Evolutionary conservation across 352 stramenopile genomes (phyloP).

Genomic region (Phytophthora pluvialis): DNA sequence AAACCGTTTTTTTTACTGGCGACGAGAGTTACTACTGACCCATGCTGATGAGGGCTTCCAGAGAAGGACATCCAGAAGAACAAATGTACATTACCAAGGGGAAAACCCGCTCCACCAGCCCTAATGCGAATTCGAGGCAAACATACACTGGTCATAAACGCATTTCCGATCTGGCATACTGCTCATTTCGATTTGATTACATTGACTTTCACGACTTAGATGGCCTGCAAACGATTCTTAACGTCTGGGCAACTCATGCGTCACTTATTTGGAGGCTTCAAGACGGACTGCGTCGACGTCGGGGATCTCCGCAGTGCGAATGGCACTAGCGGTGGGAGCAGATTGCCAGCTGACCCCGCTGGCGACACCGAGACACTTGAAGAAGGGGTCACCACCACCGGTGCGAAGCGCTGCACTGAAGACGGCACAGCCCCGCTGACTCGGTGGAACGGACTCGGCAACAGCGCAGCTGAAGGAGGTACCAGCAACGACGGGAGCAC

Average conservation of each 20-base stretch:
- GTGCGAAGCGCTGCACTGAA: slow-evolving; percentile 11
- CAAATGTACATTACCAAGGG: too few species aligned
- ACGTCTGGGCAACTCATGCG: neutral
- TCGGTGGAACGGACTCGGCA: slow-evolving; percentile 13
- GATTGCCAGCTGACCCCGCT: slow-evolving; percentile 7
- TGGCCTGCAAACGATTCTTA: too few species aligned
- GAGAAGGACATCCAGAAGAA: too few species aligned
- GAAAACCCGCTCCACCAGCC: too few species aligned
- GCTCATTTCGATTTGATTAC: too few species aligned
- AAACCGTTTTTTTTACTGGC: too few species aligned
- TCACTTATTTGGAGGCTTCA: slow-evolving; percentile 26
- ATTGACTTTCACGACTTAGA: too few species aligned
- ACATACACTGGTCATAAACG: too few species aligned
- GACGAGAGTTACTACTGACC: too few species aligned
- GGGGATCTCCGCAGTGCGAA: slow-evolving; percentile 13
- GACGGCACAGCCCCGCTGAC: slow-evolving; percentile 9
- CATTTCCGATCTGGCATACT: too few species aligned
- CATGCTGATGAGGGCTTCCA: too few species aligned
- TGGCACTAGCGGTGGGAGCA: slow-evolving; percentile 28
- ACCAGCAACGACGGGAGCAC: slow-evolving; percentile 32
- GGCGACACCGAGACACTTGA: slow-evolving; percentile 12
- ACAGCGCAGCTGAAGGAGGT: slow-evolving; percentile 11
- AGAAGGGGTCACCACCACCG: slow-evolving; percentile 1
- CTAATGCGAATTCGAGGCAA: too few species aligned
- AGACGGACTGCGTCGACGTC: slow-evolving; percentile 12